Conservation (phyloP, 2,329 filamentous ascomycete species). For the Hypoxylon rubiginosum region DNA sequence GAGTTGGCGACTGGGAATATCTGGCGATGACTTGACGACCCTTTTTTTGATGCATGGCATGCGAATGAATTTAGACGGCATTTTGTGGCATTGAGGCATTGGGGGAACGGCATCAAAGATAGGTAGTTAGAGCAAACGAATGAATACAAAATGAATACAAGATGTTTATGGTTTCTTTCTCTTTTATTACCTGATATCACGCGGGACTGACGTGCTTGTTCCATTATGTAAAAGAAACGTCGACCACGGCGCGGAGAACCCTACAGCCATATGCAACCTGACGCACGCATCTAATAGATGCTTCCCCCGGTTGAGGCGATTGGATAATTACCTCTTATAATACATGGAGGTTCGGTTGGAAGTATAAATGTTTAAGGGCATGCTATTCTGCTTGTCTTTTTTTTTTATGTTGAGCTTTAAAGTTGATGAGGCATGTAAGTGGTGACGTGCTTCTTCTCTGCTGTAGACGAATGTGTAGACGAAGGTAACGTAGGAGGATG, state of each 20-base stretch:
- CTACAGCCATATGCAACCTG: background rate
- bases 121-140: background rate
- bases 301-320: slow-evolving; percentile 1
- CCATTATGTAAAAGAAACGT: slow-evolving; percentile 22
- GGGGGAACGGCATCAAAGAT: slow-evolving; percentile 3
- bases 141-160: background rate
- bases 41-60: slow-evolving; percentile 21
- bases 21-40: slow-evolving; percentile 32
- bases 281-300: slow-evolving; percentile 14
- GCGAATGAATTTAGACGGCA: slow-evolving; percentile 32
- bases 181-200: background rate
- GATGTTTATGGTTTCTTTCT: background rate
- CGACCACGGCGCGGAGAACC: slow-evolving; percentile 28
- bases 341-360: background rate
- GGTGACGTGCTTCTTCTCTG: background rate
- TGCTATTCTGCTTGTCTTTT: background rate
- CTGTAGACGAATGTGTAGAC: too few species aligned
- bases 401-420: background rate
- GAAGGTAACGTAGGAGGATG: too few species aligned
- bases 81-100: too few species aligned
- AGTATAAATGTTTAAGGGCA: background rate
- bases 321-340: background rate
- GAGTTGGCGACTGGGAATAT: slow-evolving; percentile 16
- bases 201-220: slow-evolving; percentile 19
- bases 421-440: background rate